Evolutionary conservation across 75 land plant genomes (phyloP), one percentile per base, ranked within the genome.

Genomic region (Pseudotsuga menziesii): DNA sequence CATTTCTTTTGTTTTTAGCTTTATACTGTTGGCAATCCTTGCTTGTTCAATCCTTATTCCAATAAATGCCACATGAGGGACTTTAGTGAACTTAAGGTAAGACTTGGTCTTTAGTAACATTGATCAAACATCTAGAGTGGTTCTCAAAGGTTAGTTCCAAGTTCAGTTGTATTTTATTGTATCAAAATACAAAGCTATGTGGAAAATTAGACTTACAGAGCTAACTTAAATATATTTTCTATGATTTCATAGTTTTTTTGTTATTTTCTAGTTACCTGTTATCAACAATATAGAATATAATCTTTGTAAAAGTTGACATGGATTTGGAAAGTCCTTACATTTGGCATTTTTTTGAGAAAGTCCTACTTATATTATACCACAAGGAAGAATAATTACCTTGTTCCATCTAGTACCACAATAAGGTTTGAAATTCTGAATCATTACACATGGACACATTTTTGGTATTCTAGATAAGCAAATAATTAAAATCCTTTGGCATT

Each of bases 41-140:
- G 85, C 91, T 44, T 77, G 92, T 57, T 54, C 55, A 27, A 78
- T 97, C 77, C 84, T 97, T 69, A 86, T 94, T 26, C 98, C 99
- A 72, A 83, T 97, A 58, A 97, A 97, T 78, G 84, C 80, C 76
- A 95, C 95, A 52, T 91, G 86, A 41, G 58, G 75, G 59, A 79
- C 78, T 27, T 66, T 94, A 22, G 82, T 56, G 20, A 55, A 60
- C 26, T n/a, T 57, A n/a, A 77, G 32, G 17, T 58, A 41, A 58
- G 78, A 54, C 1, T 3, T 82, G 13, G 59, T 71, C 23, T 71
- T 58, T 26, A 83, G 77, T 74, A 76, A 81, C 73, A 85, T 89
- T 56, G 92, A 87, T 78, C 86, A 55, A 90, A 90, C 74, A 79
- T 90, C 17, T 75, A 57, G 58, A 60, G 78, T 60, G 82, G 82